phyloP scores from a whole-genome alignment of 257 asterid genomes.

The Plectranthus barbatus region DNA sequence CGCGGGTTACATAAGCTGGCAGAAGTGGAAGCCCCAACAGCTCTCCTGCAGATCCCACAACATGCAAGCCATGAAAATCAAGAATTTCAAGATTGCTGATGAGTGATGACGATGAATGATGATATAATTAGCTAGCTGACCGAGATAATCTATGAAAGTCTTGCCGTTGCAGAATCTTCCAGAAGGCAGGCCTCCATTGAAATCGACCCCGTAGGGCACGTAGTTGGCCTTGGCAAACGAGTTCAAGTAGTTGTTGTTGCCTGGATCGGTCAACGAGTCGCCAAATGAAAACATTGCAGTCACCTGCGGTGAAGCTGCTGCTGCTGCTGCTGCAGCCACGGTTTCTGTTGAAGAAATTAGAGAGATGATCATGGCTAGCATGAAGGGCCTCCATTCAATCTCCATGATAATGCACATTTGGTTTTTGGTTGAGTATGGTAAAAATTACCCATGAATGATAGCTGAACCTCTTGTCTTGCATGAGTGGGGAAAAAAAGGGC shows the following conservation, averaged over 20 bases:
- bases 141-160: slow-evolving; percentile 49
- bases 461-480: not conserved
- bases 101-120: not conserved
- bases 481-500: not conserved
- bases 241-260: slow-evolving; percentile 57
- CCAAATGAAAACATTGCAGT: slow-evolving; percentile 61
- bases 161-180: slow-evolving; percentile 74
- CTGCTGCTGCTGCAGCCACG: too few species aligned
- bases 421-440: too few species aligned
- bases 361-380: not conserved
- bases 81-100: not conserved
- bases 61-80: too few species aligned
- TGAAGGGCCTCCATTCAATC: not conserved
- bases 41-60: slow-evolving; percentile 28
- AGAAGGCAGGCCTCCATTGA: slow-evolving; percentile 40
- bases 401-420: not conserved
- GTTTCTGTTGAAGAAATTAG: not conserved
- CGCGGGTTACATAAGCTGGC: slow-evolving; percentile 30
- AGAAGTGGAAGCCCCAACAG: slow-evolving; percentile 32
- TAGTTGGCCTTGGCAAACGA: slow-evolving; percentile 70
- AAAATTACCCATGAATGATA: too few species aligned
- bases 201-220: slow-evolving; percentile 66
- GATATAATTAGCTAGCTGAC: too few species aligned
- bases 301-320: slow-evolving; percentile 5
- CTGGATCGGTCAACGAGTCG: slow-evolving; percentile 62